These are phyloP conservation scores for Gyrodon lividus DNA, from an alignment of 768 basidiomycete species.

Conservation along the genomic window DNA sequence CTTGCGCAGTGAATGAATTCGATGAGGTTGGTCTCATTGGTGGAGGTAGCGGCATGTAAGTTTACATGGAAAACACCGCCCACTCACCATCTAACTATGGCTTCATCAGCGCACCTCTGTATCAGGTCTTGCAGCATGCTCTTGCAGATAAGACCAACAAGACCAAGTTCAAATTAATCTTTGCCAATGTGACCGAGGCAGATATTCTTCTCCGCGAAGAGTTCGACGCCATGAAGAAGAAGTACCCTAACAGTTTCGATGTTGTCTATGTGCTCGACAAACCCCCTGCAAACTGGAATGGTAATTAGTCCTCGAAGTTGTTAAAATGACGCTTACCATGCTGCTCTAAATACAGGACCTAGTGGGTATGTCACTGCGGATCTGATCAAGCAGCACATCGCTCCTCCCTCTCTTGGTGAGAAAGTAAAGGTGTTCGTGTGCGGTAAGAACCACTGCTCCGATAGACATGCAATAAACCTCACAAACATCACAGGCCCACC, in stretches of 20 bases:
- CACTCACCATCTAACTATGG: conserved; percentile 1
- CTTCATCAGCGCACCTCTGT: conserved; percentile 67
- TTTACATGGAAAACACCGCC: conserved; percentile 4
- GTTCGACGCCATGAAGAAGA: conserved; percentile 66
- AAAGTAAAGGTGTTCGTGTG: conserved; percentile 91
- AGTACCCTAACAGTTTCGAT: conserved; percentile 70
- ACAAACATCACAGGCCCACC: conserved; percentile 57
- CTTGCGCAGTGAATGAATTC: conserved; percentile 70
- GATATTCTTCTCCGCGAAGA: conserved; percentile 88
- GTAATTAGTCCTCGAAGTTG: conserved; percentile 34
- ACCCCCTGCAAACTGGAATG: conserved; percentile 55
- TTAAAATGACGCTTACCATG: conserved; percentile 2
- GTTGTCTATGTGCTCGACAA: conserved; percentile 88
- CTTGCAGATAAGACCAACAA: conserved; percentile 74
- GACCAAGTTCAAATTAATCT: conserved; percentile 92
- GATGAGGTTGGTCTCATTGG: conserved; percentile 88
- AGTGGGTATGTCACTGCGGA: conserved; percentile 75
- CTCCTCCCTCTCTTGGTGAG: conserved; percentile 58
- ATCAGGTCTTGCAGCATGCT: conserved; percentile 77
- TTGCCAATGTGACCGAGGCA: conserved; percentile 83
- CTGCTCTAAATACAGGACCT: conserved; percentile 40
- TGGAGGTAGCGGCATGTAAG: conserved; percentile 91
- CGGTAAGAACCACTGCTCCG: conserved; percentile 46
- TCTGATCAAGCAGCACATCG: conserved; percentile 71
- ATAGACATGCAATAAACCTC: not conserved